These are phyloP conservation scores for Edaphochlamys debaryana DNA, from an alignment of 139 green algal genomes.

Conservation along the genomic window DNA sequence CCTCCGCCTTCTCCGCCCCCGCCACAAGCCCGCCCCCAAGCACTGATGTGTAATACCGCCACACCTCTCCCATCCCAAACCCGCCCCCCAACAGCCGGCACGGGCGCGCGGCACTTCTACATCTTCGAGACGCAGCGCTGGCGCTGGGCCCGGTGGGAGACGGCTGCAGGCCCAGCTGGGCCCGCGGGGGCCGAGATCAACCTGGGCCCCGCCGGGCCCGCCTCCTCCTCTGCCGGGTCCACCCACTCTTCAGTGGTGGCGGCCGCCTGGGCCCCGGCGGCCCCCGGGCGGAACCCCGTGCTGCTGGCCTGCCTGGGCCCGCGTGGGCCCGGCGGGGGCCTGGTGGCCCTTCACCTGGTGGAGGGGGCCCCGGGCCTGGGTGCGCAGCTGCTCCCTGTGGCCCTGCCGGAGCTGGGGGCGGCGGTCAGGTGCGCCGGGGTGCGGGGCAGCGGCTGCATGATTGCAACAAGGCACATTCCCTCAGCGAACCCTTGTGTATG, in stretches of 20 bases:
- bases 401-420: conserved; percentile 41
- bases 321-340: conserved; percentile 25
- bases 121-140: conserved; percentile 35
- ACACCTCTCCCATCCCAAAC: neutral
- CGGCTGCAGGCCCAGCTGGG: neutral
- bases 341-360: conserved; percentile 56
- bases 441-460: neutral
- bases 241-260: conserved; percentile 2
- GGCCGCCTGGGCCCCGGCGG: neutral
- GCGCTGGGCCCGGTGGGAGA: conserved; percentile 36
- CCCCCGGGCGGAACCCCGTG: conserved; percentile 13
- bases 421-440: neutral
- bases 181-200: too few relatives aligned
- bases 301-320: too few relatives aligned
- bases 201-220: neutral
- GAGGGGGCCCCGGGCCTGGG: conserved; percentile 29
- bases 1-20: too few relatives aligned
- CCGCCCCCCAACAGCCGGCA: conserved; percentile 8
- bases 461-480: too few relatives aligned
- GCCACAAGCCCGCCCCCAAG: too few relatives aligned
- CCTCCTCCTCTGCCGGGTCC: neutral
- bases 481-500: too few relatives aligned
- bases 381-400: conserved; percentile 53
- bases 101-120: conserved; percentile 34
- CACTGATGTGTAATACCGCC: neutral